phyloP scores from a whole-genome alignment of 192 early-diverging fungal genomes.

The Phycomyces nitens region DNA sequence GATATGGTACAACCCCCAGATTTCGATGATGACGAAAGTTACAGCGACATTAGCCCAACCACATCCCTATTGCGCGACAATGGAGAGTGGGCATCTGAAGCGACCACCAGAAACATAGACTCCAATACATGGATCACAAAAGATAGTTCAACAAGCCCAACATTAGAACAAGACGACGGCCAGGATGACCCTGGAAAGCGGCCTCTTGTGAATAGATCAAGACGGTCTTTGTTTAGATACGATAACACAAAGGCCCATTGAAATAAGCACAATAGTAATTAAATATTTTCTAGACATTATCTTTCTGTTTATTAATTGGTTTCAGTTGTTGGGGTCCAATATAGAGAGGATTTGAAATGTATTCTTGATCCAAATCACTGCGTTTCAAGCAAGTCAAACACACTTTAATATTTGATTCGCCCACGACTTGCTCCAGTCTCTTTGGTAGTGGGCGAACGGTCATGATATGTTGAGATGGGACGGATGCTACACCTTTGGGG shows the following conservation, averaged over 20 bases:
- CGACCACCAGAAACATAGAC: no score
- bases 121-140: no score
- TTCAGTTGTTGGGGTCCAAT: conserved; percentile 13
- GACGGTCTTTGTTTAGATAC: no score
- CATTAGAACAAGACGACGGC: no score
- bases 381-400: conserved; percentile 34
- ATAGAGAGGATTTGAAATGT: conserved; percentile 11
- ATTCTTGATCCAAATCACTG: conserved; percentile 25
- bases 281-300: no score
- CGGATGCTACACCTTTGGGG: conserved; percentile 16
- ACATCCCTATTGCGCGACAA: not conserved
- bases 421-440: conserved; percentile 29
- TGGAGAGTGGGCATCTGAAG: no score
- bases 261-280: no score
- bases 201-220: no score
- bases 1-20: conserved; percentile 31
- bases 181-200: no score
- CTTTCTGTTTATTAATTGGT: not conserved
- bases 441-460: conserved; percentile 28
- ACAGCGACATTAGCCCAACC: not conserved
- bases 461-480: conserved; percentile 1
- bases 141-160: no score
- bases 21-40: not conserved
- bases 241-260: no score
- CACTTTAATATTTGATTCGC: conserved; percentile 18